A percentile compares a stretch with the other conserved stretches of the same genome.
Conservation (phyloP, 192 early-diverging fungal genomes). For the Coemansia sp. region DNA sequence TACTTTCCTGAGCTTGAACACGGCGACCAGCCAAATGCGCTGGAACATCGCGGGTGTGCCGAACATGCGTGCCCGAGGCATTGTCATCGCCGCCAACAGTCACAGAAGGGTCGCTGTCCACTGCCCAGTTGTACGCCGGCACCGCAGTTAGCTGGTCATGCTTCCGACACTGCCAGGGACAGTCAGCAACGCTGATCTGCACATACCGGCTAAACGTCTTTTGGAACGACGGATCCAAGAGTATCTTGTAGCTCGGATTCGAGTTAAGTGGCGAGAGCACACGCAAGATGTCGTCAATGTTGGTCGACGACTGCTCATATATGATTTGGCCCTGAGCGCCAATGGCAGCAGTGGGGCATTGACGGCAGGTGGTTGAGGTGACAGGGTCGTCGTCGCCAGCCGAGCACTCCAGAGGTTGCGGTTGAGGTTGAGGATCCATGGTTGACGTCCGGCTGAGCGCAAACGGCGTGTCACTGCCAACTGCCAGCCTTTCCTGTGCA, state of each 20-base stretch:
- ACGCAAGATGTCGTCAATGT: slow-evolving; percentile 39
- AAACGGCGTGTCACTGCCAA: not conserved
- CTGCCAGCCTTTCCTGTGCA: not conserved
- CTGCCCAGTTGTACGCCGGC: slow-evolving; percentile 29
- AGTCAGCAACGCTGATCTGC: slow-evolving; percentile 36
- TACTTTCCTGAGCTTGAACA: slow-evolving; percentile 24
- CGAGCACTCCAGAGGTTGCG: not conserved
- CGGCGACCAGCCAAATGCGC: not conserved
- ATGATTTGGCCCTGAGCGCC: slow-evolving; percentile 38
- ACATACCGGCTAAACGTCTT: slow-evolving; percentile 43
- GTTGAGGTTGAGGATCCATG: slow-evolving; percentile 5
- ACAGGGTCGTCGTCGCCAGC: not conserved
- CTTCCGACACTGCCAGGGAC: slow-evolving; percentile 45
- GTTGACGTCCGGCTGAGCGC: slow-evolving; percentile 29
- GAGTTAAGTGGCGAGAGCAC: slow-evolving; percentile 37
- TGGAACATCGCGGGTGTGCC: not conserved
- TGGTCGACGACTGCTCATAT: slow-evolving; percentile 29
- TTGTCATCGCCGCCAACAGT: not conserved
- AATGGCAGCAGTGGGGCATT: slow-evolving; percentile 36
- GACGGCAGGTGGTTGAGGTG: not conserved
- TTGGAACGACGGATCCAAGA: slow-evolving; percentile 55
- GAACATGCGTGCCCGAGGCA: not conserved
- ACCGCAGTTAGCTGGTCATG: slow-evolving; percentile 19
- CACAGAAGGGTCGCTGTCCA: slow-evolving; percentile 2
- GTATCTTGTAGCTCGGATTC: slow-evolving; percentile 16